Percentiles rank a stretch among this genome's conserved stretches.
phyloP scores from a whole-genome alignment of 1,139 yeast genomes.

The Meyerozyma smithsonii region DNA sequence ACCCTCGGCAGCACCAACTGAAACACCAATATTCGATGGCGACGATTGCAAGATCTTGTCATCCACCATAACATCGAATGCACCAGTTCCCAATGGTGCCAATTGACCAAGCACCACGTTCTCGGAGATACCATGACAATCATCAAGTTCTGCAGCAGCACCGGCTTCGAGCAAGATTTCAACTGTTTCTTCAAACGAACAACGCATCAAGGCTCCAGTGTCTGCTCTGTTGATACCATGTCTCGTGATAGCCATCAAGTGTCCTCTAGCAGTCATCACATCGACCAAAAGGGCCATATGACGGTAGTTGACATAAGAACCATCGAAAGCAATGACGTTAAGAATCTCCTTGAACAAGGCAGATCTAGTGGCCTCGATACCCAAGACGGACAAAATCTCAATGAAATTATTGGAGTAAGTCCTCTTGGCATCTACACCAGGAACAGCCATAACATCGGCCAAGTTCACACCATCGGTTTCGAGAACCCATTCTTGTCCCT shows the following conservation, averaged over 20 bases:
- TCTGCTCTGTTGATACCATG: constrained; percentile 99
- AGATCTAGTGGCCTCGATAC: constrained; percentile 97
- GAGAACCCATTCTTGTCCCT: constrained; percentile 94
- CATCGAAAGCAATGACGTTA: constrained; percentile 98
- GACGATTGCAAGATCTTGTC: constrained; percentile 76
- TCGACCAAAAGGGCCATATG: constrained; percentile 97
- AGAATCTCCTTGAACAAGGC: constrained; percentile 90
- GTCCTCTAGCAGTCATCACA: constrained; percentile 98
- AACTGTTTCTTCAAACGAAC: constrained; percentile 98
- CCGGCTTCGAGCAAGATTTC: constrained; percentile 97
- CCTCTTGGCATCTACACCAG: constrained; percentile 88
- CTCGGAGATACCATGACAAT: constrained; percentile 97
- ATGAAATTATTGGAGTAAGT: constrained; percentile 95
- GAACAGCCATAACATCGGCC: constrained; percentile 91
- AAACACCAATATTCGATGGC: constrained; percentile 42
- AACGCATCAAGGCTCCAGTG: constrained; percentile 98
- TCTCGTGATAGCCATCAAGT: constrained; percentile 97
- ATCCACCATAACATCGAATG: constrained; percentile 93
- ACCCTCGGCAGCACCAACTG: constrained; percentile 35
- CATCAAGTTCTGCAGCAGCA: constrained; percentile 95
- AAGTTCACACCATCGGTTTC: constrained; percentile 98
- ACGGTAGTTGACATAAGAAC: constrained; percentile 98
- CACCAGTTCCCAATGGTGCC: constrained; percentile 99
- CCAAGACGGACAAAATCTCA: constrained; percentile 89
- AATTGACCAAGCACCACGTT: constrained; percentile 96